Conservation (phyloP, 805 yeast genomes). For the Cyberlindnera euphorbiae region DNA sequence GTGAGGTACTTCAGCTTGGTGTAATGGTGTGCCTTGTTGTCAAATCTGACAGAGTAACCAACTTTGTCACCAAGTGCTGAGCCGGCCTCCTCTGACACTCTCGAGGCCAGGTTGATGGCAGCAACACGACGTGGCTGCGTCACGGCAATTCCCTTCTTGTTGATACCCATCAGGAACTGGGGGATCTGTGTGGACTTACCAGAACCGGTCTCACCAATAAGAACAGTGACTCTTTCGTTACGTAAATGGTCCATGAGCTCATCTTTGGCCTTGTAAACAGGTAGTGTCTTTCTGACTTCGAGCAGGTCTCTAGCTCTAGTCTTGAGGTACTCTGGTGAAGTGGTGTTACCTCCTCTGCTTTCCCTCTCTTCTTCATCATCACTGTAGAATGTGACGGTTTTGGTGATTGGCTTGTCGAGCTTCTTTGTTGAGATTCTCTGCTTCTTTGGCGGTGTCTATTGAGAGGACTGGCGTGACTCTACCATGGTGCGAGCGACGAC, state of each 20-base stretch:
- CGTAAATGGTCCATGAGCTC: conserved; percentile 52
- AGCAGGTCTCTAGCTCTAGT: conserved; percentile 40
- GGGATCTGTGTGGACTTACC: conserved; percentile 98
- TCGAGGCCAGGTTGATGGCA: conserved; percentile 86
- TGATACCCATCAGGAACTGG: conserved; percentile 64
- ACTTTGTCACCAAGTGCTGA: conserved; percentile 72
- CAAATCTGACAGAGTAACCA: conserved; percentile 92
- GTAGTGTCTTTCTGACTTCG: conserved; percentile 53
- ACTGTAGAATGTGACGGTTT: conserved; percentile 33
- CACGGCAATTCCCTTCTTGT: conserved; percentile 65
- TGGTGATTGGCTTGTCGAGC: conserved; percentile 13
- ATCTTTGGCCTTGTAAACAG: conserved; percentile 70
- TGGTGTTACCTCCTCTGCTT: conserved; percentile 5
- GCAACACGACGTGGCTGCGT: conserved; percentile 98
- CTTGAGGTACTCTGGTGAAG: conserved; percentile 29
- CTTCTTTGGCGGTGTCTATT: conserved; percentile 13
- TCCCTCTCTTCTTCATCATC: conserved; percentile 33
- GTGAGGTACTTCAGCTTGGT: conserved; percentile 84
- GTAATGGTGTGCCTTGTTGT: conserved; percentile 51
- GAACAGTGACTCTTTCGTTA: conserved; percentile 61
- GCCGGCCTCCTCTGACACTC: conserved; percentile 89
- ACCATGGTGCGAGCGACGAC: no score
- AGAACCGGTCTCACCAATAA: conserved; percentile 96
- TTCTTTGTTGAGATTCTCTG: conserved; percentile 9
- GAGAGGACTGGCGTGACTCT: conserved; percentile 1